phyloP scores from a whole-genome alignment of 1,284 basidiomycete genomes.

The Acaromyces ingoldii region DNA sequence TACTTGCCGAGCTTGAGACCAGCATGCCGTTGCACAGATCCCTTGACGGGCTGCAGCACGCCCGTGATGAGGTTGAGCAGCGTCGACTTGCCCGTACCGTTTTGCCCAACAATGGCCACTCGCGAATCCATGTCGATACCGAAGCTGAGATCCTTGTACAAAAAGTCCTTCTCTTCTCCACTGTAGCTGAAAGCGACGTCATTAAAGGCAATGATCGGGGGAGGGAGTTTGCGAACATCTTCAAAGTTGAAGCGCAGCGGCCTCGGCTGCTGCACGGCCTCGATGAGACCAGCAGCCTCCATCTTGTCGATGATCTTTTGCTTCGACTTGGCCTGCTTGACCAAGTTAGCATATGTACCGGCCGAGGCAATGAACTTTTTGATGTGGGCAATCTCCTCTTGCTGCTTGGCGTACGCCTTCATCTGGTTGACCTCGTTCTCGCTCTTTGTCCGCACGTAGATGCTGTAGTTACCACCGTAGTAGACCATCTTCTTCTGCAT shows the following conservation, averaged over 20 bases:
- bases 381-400: constrained; percentile 96
- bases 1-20: constrained; percentile 83
- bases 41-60: constrained; percentile 71
- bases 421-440: constrained; percentile 99
- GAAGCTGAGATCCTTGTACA: constrained; percentile 82
- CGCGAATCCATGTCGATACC: constrained; percentile 85
- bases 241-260: constrained; percentile 91
- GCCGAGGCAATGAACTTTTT: constrained; percentile 96
- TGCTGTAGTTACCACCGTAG: constrained; percentile 95
- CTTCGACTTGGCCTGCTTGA: constrained; percentile 98
- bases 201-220: constrained; percentile 93
- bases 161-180: constrained; percentile 76
- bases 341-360: constrained; percentile 97
- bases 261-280: constrained; percentile 72
- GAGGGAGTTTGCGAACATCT: constrained; percentile 85
- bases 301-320: constrained; percentile 99
- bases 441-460: constrained; percentile 87
- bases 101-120: constrained; percentile 94
- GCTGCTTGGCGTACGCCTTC: constrained; percentile 98
- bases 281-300: constrained; percentile 96
- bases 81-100: constrained; percentile 96
- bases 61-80: constrained; percentile 91
- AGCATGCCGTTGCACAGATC: constrained; percentile 81
- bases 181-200: constrained; percentile 93
- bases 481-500: constrained; percentile 73